These are phyloP conservation scores for Phytophthora boehmeriae DNA, from an alignment of 352 stramenopile genomes.

Conservation along the genomic window DNA sequence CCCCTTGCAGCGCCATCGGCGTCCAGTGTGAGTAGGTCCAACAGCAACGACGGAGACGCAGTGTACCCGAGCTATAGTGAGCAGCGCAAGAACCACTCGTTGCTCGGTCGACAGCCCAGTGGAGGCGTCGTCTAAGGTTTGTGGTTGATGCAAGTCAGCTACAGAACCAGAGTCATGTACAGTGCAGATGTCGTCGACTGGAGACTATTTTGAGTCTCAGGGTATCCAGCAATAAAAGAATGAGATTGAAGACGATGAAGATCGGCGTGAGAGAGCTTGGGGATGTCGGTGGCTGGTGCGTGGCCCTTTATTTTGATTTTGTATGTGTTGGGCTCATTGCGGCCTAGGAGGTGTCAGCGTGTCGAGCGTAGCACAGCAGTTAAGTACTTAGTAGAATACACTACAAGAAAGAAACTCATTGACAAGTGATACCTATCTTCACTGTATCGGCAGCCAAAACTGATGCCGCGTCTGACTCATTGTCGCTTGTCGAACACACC, in stretches of 20 bases:
- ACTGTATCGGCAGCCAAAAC: background rate
- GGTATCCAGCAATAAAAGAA: background rate
- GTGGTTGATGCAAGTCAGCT: background rate
- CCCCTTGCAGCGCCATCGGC: slow-evolving; percentile 21
- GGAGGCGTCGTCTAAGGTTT: slow-evolving; percentile 64
- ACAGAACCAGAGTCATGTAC: background rate
- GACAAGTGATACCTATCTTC: background rate
- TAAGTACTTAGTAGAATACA: slow-evolving; percentile 35
- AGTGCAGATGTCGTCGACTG: slow-evolving; percentile 4
- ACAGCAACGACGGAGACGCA: slow-evolving; percentile 48
- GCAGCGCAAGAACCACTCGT: slow-evolving; percentile 71
- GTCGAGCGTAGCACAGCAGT: slow-evolving; percentile 17
- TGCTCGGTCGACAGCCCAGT: slow-evolving; percentile 65
- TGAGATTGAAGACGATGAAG: background rate
- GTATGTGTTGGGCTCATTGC: slow-evolving; percentile 18
- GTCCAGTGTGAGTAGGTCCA: slow-evolving; percentile 28
- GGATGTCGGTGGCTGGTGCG: slow-evolving; percentile 3
- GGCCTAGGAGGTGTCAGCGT: background rate
- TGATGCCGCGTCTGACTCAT: background rate
- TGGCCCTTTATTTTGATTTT: slow-evolving; percentile 31
- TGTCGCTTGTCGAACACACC: background rate
- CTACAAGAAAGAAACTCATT: slow-evolving; percentile 16
- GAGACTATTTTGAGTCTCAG: slow-evolving; percentile 3
- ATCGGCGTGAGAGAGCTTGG: background rate
- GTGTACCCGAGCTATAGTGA: slow-evolving; percentile 70